Percentiles rank a stretch among this genome's conserved stretches.
These are phyloP conservation scores for Plasmodium coatneyi DNA, from an alignment of 169 alveolate genomes.

Conservation along the genomic window DNA sequence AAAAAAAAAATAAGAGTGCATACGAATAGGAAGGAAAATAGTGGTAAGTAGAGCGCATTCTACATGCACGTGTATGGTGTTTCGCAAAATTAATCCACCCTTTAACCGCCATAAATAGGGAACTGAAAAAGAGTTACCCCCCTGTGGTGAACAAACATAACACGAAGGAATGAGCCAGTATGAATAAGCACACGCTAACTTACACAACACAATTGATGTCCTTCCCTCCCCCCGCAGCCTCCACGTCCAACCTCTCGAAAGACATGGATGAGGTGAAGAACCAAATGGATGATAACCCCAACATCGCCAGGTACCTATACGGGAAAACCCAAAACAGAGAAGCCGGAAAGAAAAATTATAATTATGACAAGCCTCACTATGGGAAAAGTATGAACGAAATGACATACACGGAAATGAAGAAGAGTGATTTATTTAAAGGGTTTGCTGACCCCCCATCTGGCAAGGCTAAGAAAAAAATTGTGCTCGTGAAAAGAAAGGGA, in stretches of 20 bases:
- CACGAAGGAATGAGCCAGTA: not conserved
- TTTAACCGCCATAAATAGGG: not conserved
- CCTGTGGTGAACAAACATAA: not conserved
- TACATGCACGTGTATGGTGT: not conserved
- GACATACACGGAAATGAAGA: slow-evolving; percentile 35
- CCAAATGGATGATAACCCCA: not conserved
- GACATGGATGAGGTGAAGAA: not conserved
- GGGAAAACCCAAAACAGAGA: not conserved
- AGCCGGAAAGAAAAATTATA: not conserved
- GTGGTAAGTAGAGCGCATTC: slow-evolving; percentile 13
- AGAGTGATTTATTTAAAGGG: slow-evolving; percentile 53
- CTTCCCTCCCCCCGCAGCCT: not conserved
- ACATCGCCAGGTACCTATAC: slow-evolving; percentile 55
- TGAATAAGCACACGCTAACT: not conserved
- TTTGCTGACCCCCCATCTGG: slow-evolving; percentile 8
- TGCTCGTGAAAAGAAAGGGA: not conserved
- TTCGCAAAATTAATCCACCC: not conserved
- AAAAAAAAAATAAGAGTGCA: slow-evolving; percentile 40
- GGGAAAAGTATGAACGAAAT: slow-evolving; percentile 42
- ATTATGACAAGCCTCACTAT: slow-evolving; percentile 43
- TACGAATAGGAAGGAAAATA: slow-evolving; percentile 12
- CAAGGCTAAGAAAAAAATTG: slow-evolving; percentile 30
- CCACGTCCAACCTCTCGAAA: not conserved
- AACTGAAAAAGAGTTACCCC: not conserved
- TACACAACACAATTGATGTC: not conserved